Evolutionary conservation across 2,329 filamentous ascomycete genomes (phyloP), one percentile per base, ranked within the genome.

Genomic region (Sarocladium strictum): DNA sequence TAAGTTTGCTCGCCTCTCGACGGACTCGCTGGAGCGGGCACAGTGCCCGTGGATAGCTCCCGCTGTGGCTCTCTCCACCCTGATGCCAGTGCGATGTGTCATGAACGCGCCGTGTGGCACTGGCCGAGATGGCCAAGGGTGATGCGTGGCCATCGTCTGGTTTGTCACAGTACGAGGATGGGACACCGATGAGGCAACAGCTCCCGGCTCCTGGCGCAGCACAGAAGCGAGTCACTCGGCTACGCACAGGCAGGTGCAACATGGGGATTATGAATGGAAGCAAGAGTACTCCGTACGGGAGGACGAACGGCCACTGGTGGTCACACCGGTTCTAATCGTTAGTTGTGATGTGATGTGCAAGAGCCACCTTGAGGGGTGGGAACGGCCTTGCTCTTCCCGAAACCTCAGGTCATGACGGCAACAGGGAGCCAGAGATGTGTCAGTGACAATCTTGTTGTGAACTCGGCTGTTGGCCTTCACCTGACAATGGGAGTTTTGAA

Each of bases 21-120:
- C 17, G 10, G 43, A 24, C 9, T 9, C 9, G 9, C 11, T 23
- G 23, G 43, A 27, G n/a, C 21, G 43, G 47, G 21, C 47, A 49
- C 47, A n/a, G 47, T 51, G 47, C 27, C 27, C 47, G 27, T 19
- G 21, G 10, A 17, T 51, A 51, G 47, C 47, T 51, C 47, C 47
- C 47, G 47, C 19, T 51, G 47, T 51, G 47, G 47, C 47, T 51
- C 47, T 27, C 47, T 35, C 47, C 47, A 51, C 27, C 17, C 14
- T 10, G 7, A 10, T 11, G 11, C 40, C 21, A 45, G 12, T 10
- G 14, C 35, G 15, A 38, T 38, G 35, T 38, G 35, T n/a, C 12
- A 15, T 33, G 37, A n/a, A n/a, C n/a, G n/a, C n/a, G n/a, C n/a
- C n/a, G 37, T 40, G 37, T 40, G 40, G 40, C 21, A 43, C 40